Evolutionary conservation across 1,284 basidiomycete genomes (phyloP), one percentile per base, ranked within the genome.

Genomic region (Rhodotorula glutinis): DNA sequence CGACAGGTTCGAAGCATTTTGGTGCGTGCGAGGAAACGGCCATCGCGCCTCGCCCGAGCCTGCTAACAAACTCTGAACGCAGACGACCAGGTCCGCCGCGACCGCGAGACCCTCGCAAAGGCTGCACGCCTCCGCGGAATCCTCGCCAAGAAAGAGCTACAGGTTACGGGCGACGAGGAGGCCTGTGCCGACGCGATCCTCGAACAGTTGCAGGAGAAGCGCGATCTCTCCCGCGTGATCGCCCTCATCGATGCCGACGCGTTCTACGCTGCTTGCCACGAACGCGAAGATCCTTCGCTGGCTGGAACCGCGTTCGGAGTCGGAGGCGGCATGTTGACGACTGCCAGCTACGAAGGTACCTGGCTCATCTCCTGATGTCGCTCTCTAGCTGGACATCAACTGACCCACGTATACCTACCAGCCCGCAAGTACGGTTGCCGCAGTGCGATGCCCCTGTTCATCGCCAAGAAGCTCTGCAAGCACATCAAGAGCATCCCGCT

Each of bases 381-480:
- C 19, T n/a, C 4, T 40, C 17, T 19, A 27, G 9, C 49, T 14
- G 14, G 16, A 16, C n/a, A 25, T 21, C 4, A 16, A 44, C 43
- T 21, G 43, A 16, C 43, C 17, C 21, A 19, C 43, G 43, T 11
- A 44, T 44, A 16, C 43, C 21, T 44, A 11, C 23, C 38, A 55
- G 93, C 93, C 2, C 84, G 92, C 58, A 91, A 89, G 76, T 92
- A 84, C 74, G 92, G 92, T 1, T 73, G 72, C 57, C 66, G 72
- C 14, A 74, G 71, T 2, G 70, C 67, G 5, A 79, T 78, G 77
- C 76, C 75, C 84, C 90, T 86, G 55, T 94, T 93, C 78, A 88
- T 98, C 52, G 95, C 94, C 21, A 89, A 88, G 80, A 94, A 92
- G 75, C 85, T 98, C 14, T 98, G 93, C 77, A 93, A 94, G 2